Percentiles rank a stretch among this genome's conserved stretches.
Evolutionary conservation across 352 stramenopile species (phyloP).

Genomic region (Pythium coloratum): DNA sequence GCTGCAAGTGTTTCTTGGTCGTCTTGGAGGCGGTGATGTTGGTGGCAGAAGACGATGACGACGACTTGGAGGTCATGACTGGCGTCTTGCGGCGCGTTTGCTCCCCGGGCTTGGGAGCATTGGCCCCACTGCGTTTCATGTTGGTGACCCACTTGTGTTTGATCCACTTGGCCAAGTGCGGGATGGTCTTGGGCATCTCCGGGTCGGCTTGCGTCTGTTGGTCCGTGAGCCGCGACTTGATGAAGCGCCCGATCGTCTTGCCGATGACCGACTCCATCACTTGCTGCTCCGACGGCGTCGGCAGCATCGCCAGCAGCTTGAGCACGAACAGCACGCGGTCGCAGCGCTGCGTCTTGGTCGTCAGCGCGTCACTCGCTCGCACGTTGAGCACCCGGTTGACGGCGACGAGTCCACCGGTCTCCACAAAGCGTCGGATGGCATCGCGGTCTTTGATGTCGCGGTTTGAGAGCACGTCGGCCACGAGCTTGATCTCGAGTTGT

Average conservation of each 20-base stretch:
- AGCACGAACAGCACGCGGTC: constrained; percentile 30
- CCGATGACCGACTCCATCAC: constrained; percentile 64
- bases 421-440: constrained; percentile 60
- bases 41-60: background rate
- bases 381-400: constrained; percentile 37
- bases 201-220: constrained; percentile 24
- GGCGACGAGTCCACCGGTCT: constrained; percentile 54
- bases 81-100: background rate
- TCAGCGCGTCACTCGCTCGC: constrained; percentile 5
- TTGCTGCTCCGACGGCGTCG: constrained; percentile 47
- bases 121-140: constrained; percentile 30
- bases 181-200: constrained; percentile 42
- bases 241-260: constrained; percentile 55
- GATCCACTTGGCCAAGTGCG: constrained; percentile 67
- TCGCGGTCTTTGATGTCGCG: constrained; percentile 50
- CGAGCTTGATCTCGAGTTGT: constrained; percentile 44
- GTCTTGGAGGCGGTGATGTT: background rate
- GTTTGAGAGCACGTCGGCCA: constrained; percentile 65
- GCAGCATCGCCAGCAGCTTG: constrained; percentile 75
- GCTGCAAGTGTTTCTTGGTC: constrained; percentile 25
- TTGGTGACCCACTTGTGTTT: constrained; percentile 62
- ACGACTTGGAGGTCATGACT: background rate
- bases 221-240: constrained; percentile 42
- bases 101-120: background rate
- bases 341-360: background rate